Conservation (phyloP, 2,329 filamentous ascomycete genomes). For the Trichothecium sympodiale region DNA sequence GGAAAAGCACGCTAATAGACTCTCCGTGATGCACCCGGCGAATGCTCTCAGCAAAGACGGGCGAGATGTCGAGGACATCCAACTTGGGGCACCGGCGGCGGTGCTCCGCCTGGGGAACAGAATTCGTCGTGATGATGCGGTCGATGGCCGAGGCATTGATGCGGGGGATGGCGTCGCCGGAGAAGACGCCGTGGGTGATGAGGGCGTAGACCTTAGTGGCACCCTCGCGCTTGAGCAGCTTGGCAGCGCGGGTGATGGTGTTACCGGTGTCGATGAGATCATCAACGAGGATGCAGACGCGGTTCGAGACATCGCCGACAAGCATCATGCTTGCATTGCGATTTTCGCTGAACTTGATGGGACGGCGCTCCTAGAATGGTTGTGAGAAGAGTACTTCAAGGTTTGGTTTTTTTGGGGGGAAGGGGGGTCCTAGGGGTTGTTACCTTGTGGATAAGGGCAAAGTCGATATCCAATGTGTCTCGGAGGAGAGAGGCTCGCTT, state of each 20-base stretch:
- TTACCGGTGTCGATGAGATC: constrained; percentile 94
- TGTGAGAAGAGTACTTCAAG: constrained; percentile 9
- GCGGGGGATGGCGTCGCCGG: constrained; percentile 85
- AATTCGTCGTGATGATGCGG: constrained; percentile 92
- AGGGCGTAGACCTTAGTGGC: constrained; percentile 86
- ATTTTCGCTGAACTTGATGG: constrained; percentile 75
- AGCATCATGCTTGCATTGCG: constrained; percentile 95
- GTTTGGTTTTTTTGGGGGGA: too few relatives aligned
- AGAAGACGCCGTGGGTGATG: constrained; percentile 89
- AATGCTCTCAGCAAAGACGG: constrained; percentile 91
- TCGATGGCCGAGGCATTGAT: constrained; percentile 91
- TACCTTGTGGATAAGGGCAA: constrained; percentile 95
- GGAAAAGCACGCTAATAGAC: constrained; percentile 88
- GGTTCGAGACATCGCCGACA: constrained; percentile 72
- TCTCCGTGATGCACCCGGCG: constrained; percentile 94
- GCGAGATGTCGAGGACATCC: constrained; percentile 79
- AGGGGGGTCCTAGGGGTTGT: constrained; percentile 13
- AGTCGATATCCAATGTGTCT: constrained; percentile 85
- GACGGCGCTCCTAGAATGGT: constrained; percentile 62
- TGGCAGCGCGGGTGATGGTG: constrained; percentile 91
- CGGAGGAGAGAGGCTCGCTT: constrained; percentile 94
- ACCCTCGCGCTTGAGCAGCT: constrained; percentile 91
- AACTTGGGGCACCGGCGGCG: constrained; percentile 71
- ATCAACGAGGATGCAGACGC: constrained; percentile 82
- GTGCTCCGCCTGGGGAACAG: constrained; percentile 80